Percentiles rank a stretch among this genome's conserved stretches.
These are phyloP conservation scores for Nelumbo lutea DNA, from an alignment of 164 flowering plant species.

Conservation along the genomic window DNA sequence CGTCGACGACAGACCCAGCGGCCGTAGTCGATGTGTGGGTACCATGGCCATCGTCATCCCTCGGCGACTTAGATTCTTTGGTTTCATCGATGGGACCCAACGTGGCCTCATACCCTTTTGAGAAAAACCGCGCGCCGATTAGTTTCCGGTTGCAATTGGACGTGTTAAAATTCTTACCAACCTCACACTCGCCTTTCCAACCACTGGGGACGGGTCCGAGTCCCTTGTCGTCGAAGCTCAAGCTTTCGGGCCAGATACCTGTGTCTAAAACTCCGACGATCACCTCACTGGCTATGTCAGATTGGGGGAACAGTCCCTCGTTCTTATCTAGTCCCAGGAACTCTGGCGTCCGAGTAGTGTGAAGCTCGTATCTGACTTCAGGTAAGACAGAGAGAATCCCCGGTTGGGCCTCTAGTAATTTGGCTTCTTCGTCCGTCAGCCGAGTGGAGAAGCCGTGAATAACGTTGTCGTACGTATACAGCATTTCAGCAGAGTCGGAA, in stretches of 20 bases:
- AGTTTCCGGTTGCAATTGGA: slow-evolving; percentile 11
- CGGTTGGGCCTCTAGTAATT: slow-evolving; percentile 27
- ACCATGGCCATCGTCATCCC: slow-evolving; percentile 17
- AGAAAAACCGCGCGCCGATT: slow-evolving; percentile 16
- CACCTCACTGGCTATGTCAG: background rate
- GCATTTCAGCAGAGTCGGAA: slow-evolving; percentile 51
- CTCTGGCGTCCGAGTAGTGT: slow-evolving; percentile 17
- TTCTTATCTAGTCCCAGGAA: slow-evolving; percentile 9
- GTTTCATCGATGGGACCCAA: background rate
- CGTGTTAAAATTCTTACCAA: slow-evolving; percentile 3
- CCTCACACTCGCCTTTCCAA: slow-evolving; percentile 17
- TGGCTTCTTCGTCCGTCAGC: slow-evolving; percentile 53
- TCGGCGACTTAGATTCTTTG: background rate
- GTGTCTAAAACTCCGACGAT: slow-evolving; percentile 11
- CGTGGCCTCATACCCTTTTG: slow-evolving; percentile 7
- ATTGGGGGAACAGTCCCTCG: background rate
- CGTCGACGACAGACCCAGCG: slow-evolving; percentile 10
- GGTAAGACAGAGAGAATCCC: slow-evolving; percentile 55
- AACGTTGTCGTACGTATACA: slow-evolving; percentile 58
- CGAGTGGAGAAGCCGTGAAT: slow-evolving; percentile 74
- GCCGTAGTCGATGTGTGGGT: slow-evolving; percentile 21
- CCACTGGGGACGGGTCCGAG: slow-evolving; percentile 6
- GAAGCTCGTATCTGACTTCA: slow-evolving; percentile 9
- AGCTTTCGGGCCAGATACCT: slow-evolving; percentile 14
- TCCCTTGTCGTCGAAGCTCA: slow-evolving; percentile 13